phyloP scores from a whole-genome alignment of 73 alveolate species.

The Stentor coeruleus region DNA sequence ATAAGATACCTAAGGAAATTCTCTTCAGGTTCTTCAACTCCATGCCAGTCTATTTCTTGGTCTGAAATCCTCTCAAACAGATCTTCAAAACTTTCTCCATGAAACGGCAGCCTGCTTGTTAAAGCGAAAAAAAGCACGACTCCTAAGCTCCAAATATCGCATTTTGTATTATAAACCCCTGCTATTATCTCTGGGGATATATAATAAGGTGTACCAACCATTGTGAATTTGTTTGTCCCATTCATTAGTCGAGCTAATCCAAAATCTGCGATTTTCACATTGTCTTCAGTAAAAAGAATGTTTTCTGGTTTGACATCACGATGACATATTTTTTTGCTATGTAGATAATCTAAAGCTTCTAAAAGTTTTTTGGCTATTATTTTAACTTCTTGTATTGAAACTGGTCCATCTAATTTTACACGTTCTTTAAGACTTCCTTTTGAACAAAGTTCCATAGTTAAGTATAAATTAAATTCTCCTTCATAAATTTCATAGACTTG shows the following conservation, averaged over 20 bases:
- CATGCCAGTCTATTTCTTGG: neutral
- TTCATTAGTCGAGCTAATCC: constrained; percentile 41
- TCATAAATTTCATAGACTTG: constrained; percentile 12
- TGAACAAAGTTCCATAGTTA: constrained; percentile 11
- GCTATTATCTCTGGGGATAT: constrained; percentile 32
- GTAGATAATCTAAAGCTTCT: constrained; percentile 36
- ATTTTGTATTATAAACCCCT: constrained; percentile 28
- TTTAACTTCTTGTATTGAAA: neutral
- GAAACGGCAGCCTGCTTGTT: constrained; percentile 31
- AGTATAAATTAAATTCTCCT: neutral
- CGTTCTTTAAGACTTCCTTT: constrained; percentile 7
- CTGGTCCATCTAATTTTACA: neutral
- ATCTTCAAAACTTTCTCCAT: constrained; percentile 13
- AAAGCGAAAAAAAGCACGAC: constrained; percentile 28
- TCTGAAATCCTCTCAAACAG: neutral
- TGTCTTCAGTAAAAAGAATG: constrained; percentile 27
- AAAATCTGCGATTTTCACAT: constrained; percentile 48
- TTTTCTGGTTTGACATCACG: constrained; percentile 59
- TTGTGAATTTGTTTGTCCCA: constrained; percentile 19
- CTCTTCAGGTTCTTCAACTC: neutral
- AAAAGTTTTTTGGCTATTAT: neutral
- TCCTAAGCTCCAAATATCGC: constrained; percentile 39
- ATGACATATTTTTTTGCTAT: constrained; percentile 34
- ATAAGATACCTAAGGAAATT: neutral
- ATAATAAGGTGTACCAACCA: constrained; percentile 33